These are phyloP conservation scores for Hypoxylon cercidicola DNA, from an alignment of 495 filamentous ascomycete species.

Conservation along the genomic window DNA sequence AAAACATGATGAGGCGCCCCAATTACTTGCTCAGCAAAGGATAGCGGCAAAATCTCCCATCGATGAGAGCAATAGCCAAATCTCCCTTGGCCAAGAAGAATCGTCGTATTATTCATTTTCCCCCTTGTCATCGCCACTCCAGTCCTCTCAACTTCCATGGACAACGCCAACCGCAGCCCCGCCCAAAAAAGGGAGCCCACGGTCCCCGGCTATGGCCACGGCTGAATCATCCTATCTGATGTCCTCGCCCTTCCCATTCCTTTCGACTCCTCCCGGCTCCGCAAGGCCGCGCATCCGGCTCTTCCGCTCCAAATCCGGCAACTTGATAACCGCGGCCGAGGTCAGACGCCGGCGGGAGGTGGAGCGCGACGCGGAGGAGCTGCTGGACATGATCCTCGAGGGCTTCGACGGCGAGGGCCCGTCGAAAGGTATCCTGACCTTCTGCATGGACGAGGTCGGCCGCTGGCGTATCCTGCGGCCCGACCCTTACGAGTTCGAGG, in stretches of 20 bases:
- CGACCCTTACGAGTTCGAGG: constrained; percentile 40
- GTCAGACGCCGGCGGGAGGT: constrained; percentile 34
- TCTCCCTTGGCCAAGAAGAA: not conserved
- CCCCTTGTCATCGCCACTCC: not conserved
- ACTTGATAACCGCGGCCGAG: constrained; percentile 31
- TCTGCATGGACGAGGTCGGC: constrained; percentile 38
- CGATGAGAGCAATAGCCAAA: not conserved
- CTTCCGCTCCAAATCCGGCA: constrained; percentile 43
- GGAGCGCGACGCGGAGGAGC: constrained; percentile 26
- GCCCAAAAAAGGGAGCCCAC: not conserved
- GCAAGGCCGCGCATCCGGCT: constrained; percentile 24
- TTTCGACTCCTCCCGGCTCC: constrained; percentile 8
- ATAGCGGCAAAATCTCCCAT: not conserved
- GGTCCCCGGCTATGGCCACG: not conserved
- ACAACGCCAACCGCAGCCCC: not conserved
- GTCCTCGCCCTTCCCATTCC: constrained; percentile 9
- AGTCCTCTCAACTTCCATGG: not conserved
- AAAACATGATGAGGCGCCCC: not conserved
- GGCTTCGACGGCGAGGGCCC: constrained; percentile 20
- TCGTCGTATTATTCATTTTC: not conserved
- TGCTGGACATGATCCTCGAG: constrained; percentile 39
- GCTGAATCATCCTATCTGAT: constrained; percentile 15
- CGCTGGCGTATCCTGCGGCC: constrained; percentile 47
- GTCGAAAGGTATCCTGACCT: constrained; percentile 2
- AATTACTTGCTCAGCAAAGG: not conserved